Evolutionary conservation across 2,329 filamentous ascomycete genomes (phyloP).

Genomic region (Karstenula rhodostoma): DNA sequence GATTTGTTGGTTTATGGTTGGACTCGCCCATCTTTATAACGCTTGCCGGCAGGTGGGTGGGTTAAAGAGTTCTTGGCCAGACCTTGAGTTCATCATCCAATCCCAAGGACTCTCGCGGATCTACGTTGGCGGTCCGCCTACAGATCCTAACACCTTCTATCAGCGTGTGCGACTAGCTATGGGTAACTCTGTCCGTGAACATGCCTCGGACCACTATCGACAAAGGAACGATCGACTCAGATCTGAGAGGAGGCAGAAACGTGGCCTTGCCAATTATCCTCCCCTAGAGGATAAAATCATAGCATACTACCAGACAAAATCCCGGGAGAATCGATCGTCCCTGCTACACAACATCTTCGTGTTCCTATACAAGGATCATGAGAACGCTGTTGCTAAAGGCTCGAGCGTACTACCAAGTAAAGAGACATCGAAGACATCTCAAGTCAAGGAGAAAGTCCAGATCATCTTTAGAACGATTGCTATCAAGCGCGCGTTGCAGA

Average conservation of each 20-base stretch:
- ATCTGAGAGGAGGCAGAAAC: constrained; percentile 15
- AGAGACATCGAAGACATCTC: not conserved
- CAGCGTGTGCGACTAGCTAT: constrained; percentile 17
- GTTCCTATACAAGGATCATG: constrained; percentile 13
- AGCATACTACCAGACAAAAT: constrained; percentile 20
- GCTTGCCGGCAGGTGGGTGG: constrained; percentile 27
- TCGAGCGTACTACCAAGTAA: not conserved
- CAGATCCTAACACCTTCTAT: constrained; percentile 22
- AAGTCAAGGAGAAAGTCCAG: constrained; percentile 9
- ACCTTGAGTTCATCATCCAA: constrained; percentile 32
- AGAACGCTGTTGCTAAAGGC: not conserved
- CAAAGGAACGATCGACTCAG: not conserved
- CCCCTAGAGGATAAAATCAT: constrained; percentile 22
- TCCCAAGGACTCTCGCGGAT: constrained; percentile 24
- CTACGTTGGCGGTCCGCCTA: constrained; percentile 27
- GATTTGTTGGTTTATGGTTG: constrained; percentile 26
- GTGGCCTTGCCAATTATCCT: constrained; percentile 18
- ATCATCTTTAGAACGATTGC: constrained; percentile 16
- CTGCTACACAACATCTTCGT: constrained; percentile 29
- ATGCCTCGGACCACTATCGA: constrained; percentile 16
- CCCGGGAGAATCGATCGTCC: constrained; percentile 21
- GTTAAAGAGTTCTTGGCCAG: constrained; percentile 23
- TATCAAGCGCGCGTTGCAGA: not conserved
- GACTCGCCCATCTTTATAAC: constrained; percentile 31
- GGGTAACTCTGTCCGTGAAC: constrained; percentile 8